phyloP scores from a whole-genome alignment of 352 stramenopile species.

The Lagenidium sp. region DNA sequence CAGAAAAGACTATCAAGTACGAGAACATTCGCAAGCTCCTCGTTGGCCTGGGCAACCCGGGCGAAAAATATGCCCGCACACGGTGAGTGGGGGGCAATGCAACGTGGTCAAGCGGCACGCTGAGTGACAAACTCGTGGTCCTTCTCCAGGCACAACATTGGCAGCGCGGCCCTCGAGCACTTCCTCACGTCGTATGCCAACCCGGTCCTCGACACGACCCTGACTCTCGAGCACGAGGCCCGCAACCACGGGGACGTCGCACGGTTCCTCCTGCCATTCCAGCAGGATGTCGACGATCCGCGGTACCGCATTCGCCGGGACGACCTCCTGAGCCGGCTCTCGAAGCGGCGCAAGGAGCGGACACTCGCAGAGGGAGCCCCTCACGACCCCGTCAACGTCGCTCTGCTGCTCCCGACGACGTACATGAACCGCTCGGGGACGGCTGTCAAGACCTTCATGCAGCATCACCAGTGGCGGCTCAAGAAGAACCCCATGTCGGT shows the following conservation, averaged over 20 bases:
- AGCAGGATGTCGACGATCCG: constrained; percentile 34
- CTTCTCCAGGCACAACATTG: constrained; percentile 79
- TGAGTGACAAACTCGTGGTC: no score
- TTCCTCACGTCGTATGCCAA: constrained; percentile 62
- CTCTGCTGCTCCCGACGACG: constrained; percentile 61
- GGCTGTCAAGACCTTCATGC: constrained; percentile 71
- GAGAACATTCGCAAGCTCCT: constrained; percentile 72
- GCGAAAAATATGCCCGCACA: constrained; percentile 74
- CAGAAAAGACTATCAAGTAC: constrained; percentile 26
- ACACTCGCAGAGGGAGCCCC: constrained; percentile 68
- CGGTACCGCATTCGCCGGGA: constrained; percentile 34
- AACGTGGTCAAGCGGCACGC: no score
- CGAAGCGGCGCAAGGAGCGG: constrained; percentile 61
- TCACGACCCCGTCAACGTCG: constrained; percentile 64
- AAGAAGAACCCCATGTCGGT: constrained; percentile 77
- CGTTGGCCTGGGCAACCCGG: constrained; percentile 79
- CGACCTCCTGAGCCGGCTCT: constrained; percentile 73
- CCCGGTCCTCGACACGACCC: constrained; percentile 33
- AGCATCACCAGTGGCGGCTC: constrained; percentile 67
- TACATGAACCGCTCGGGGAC: constrained; percentile 85
- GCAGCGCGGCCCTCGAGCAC: constrained; percentile 46
- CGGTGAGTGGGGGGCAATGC: constrained; percentile 33
- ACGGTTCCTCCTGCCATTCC: constrained; percentile 47
- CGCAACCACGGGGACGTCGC: constrained; percentile 58
- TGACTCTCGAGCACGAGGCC: constrained; percentile 46